These are phyloP conservation scores for Jamesozyma gamospora DNA, from an alignment of 805 yeast genomes.

Conservation along the genomic window DNA sequence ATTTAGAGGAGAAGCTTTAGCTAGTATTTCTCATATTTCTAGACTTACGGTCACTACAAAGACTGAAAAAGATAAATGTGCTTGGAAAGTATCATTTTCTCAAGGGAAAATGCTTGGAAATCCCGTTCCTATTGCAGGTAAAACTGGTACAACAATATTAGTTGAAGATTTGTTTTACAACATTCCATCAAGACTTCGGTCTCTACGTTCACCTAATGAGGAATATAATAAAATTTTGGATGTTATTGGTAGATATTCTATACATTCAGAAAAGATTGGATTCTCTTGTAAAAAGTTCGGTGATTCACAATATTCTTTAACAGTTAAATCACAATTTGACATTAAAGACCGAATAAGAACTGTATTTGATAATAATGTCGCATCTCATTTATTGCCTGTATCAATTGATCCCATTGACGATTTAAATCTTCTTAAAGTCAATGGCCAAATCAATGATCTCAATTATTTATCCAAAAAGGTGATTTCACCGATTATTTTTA, in stretches of 20 bases:
- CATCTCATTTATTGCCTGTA: slow-evolving; percentile 51
- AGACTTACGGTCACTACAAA: slow-evolving; percentile 74
- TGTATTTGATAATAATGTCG: slow-evolving; percentile 61
- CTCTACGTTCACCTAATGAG: slow-evolving; percentile 56
- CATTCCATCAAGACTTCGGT: slow-evolving; percentile 63
- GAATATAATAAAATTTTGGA: slow-evolving; percentile 73
- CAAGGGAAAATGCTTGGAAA: slow-evolving; percentile 52
- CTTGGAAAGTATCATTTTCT: slow-evolving; percentile 57
- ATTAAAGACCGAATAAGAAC: slow-evolving; percentile 60
- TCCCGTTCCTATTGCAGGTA: slow-evolving; percentile 77
- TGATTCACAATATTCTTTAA: slow-evolving; percentile 57
- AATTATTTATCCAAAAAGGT: slow-evolving; percentile 59
- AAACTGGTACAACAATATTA: slow-evolving; percentile 69
- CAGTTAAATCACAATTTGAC: slow-evolving; percentile 41
- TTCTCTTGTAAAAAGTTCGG: slow-evolving; percentile 75
- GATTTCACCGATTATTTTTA: slow-evolving; percentile 69
- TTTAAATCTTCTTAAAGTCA: slow-evolving; percentile 42
- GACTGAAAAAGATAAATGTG: slow-evolving; percentile 48
- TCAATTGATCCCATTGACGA: slow-evolving; percentile 27
- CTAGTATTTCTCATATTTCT: slow-evolving; percentile 85
- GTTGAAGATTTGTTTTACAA: slow-evolving; percentile 90
- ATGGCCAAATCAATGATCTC: slow-evolving; percentile 61
- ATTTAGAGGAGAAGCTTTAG: slow-evolving; percentile 93
- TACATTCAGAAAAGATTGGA: slow-evolving; percentile 61
- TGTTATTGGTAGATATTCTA: slow-evolving; percentile 72